Evolutionary conservation across 2,329 filamentous ascomycete genomes (phyloP).

Genomic region (Colletotrichum nymphaeae): DNA sequence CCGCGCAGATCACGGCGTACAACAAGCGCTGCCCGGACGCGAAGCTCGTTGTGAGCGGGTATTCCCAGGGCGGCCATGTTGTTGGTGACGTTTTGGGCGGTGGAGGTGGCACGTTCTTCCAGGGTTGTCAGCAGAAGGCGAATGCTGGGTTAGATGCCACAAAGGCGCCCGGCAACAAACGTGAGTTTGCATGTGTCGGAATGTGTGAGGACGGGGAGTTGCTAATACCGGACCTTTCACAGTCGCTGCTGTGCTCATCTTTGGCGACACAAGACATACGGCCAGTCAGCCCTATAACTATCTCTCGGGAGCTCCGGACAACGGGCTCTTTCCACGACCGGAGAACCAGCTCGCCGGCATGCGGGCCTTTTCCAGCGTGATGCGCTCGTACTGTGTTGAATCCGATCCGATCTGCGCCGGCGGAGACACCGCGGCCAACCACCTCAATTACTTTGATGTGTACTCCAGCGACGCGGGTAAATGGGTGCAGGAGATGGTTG

Average conservation of each 20-base stretch:
- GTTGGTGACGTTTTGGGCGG: constrained; percentile 49
- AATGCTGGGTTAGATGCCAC: constrained; percentile 42
- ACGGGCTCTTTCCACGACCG: constrained; percentile 45
- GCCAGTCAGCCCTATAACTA: constrained; percentile 48
- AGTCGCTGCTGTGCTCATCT: constrained; percentile 48
- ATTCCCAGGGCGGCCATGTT: constrained; percentile 54
- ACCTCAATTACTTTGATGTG: constrained; percentile 47
- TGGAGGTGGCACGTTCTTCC: constrained; percentile 47
- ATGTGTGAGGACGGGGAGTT: too few species aligned
- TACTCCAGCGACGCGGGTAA: constrained; percentile 27
- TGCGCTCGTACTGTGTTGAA: constrained; percentile 49
- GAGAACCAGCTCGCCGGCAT: constrained; percentile 43
- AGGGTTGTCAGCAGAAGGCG: constrained; percentile 42
- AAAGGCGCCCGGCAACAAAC: constrained; percentile 45
- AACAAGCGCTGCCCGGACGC: constrained; percentile 51
- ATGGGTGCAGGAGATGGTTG: constrained; percentile 27
- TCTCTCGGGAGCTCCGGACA: constrained; percentile 40
- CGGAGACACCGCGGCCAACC: constrained; percentile 45
- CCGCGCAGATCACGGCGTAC: constrained; percentile 52
- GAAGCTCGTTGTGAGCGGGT: constrained; percentile 54
- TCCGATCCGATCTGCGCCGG: constrained; percentile 54
- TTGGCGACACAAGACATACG: constrained; percentile 49
- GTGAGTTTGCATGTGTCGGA: constrained; percentile 40
- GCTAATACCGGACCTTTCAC: background rate
- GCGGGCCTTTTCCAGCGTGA: constrained; percentile 40